These are phyloP conservation scores for Hypoxylon sp. DNA, from an alignment of 2,329 filamentous ascomycete genomes.

Conservation along the genomic window DNA sequence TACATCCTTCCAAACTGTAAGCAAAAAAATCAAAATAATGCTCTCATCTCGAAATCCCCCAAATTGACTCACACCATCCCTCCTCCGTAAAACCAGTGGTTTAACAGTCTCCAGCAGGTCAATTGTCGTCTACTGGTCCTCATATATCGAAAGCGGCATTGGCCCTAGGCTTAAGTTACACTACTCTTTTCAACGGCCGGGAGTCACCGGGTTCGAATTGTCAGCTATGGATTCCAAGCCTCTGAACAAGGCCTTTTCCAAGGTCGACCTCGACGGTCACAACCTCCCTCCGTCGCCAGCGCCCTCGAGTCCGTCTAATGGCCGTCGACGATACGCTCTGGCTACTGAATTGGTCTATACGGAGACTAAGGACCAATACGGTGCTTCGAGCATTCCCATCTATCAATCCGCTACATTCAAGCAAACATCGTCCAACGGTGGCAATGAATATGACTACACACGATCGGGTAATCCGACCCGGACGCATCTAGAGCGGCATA, in stretches of 20 bases:
- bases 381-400: constrained; percentile 94
- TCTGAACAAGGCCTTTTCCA: constrained; percentile 68
- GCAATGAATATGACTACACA: constrained; percentile 97
- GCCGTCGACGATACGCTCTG: constrained; percentile 86
- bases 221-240: constrained; percentile 54
- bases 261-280: constrained; percentile 85
- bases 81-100: constrained; percentile 8
- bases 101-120: constrained; percentile 13
- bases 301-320: constrained; percentile 88
- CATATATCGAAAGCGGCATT: constrained; percentile 20
- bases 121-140: constrained; percentile 17
- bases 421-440: constrained; percentile 83
- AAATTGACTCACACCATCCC: constrained; percentile 26
- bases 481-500: constrained; percentile 93
- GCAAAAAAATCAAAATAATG: constrained; percentile 20
- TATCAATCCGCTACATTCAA: constrained; percentile 99
- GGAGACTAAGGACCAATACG: constrained; percentile 96
- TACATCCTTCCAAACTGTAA: constrained; percentile 14
- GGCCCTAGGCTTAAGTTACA: constrained; percentile 13
- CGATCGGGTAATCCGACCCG: constrained; percentile 97
- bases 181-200: constrained; percentile 15
- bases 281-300: constrained; percentile 91
- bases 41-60: constrained; percentile 14
- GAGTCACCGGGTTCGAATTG: constrained; percentile 23
- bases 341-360: constrained; percentile 98